These are phyloP conservation scores for Pestalotiopsis sp. DNA, from an alignment of 2,329 filamentous ascomycete genomes.

Conservation along the genomic window DNA sequence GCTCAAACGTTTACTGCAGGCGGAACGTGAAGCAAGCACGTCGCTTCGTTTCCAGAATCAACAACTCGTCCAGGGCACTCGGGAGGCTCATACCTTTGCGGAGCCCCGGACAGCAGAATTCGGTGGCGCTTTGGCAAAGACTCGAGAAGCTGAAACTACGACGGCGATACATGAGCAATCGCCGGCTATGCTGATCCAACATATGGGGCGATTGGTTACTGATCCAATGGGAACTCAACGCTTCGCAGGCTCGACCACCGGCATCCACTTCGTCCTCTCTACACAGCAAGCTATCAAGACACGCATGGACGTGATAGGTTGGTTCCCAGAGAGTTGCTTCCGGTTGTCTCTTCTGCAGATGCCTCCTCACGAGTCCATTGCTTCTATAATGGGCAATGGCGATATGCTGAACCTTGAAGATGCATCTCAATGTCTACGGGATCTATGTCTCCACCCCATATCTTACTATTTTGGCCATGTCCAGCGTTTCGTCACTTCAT, in stretches of 20 bases:
- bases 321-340: conserved; percentile 13
- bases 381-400: background rate
- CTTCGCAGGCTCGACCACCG: conserved; percentile 14
- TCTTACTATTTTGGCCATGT: background rate
- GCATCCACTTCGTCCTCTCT: conserved; percentile 12
- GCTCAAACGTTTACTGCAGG: conserved; percentile 1
- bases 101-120: background rate
- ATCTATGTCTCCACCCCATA: background rate
- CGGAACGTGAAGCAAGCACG: background rate
- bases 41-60: background rate
- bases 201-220: conserved; percentile 9
- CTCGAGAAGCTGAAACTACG: background rate
- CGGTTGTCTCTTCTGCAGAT: background rate
- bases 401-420: background rate
- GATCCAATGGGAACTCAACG: conserved; percentile 3
- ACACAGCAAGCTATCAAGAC: conserved; percentile 4
- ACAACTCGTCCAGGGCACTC: background rate
- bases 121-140: background rate
- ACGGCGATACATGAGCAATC: background rate
- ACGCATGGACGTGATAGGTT: background rate
- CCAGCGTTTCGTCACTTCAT: background rate
- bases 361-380: background rate
- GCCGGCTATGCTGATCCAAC: conserved; percentile 1
- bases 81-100: background rate
- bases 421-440: background rate